phyloP scores from a whole-genome alignment of 225 moss, liverwort and hornwort genomes.

The Lunularia cruciata region DNA sequence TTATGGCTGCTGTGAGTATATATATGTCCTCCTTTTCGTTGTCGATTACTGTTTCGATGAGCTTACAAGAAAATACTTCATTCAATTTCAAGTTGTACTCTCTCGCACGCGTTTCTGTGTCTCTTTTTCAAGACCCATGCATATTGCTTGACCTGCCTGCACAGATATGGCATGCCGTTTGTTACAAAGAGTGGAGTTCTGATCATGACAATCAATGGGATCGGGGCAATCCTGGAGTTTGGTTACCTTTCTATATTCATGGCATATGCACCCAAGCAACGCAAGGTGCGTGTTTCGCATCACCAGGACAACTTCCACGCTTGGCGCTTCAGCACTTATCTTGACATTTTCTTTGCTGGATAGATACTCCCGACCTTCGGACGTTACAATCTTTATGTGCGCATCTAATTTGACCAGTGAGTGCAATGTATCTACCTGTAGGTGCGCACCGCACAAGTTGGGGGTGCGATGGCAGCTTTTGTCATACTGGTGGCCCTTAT shows the following conservation, averaged over 20 bases:
- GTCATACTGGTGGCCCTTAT: slow-evolving; percentile 19
- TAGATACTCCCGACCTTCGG: background rate
- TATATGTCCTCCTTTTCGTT: too few relatives aligned
- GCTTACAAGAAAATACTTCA: too few relatives aligned
- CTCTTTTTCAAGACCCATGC: too few relatives aligned
- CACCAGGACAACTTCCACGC: background rate
- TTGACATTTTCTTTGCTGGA: background rate
- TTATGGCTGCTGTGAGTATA: slow-evolving; percentile 18
- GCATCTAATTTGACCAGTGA: too few relatives aligned
- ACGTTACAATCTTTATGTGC: background rate
- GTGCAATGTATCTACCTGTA: too few relatives aligned
- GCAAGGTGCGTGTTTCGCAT: slow-evolving; percentile 2
- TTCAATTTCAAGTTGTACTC: too few relatives aligned
- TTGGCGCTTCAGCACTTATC: background rate
- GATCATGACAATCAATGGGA: slow-evolving; percentile 51
- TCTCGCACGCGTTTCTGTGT: too few relatives aligned
- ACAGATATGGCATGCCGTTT: slow-evolving; percentile 44
- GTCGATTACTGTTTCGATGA: too few relatives aligned
- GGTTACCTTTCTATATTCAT: slow-evolving; percentile 43
- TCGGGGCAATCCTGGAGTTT: slow-evolving; percentile 49
- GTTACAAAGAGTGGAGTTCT: slow-evolving; percentile 50
- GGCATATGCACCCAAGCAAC: slow-evolving; percentile 11
- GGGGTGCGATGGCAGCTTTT: slow-evolving; percentile 11
- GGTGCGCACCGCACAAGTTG: slow-evolving; percentile 11
- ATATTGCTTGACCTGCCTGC: background rate